These are phyloP conservation scores for Croton setiger DNA, from an alignment of 441 rosid species.

Conservation along the genomic window DNA sequence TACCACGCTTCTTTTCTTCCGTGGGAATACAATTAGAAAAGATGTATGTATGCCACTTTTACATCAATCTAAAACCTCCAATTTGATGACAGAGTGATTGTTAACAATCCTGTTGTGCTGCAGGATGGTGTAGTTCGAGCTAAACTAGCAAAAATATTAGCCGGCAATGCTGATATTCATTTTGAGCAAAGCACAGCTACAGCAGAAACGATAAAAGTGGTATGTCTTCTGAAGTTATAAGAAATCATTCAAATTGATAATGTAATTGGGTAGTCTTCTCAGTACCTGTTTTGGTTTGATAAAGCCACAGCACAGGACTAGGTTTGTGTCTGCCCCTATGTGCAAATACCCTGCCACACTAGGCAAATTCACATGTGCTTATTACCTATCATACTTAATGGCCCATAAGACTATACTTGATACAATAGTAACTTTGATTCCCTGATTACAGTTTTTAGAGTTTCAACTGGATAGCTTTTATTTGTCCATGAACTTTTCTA, in stretches of 20 bases:
- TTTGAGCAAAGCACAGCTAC: constrained; percentile 65
- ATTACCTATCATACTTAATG: neutral
- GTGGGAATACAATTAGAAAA: constrained; percentile 89
- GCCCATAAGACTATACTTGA: neutral
- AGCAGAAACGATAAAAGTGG: constrained; percentile 66
- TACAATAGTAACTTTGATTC: neutral
- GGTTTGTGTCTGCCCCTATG: neutral
- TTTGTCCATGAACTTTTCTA: neutral
- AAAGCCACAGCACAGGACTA: no score
- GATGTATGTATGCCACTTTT: constrained; percentile 46
- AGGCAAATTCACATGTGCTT: neutral
- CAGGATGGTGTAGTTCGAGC: constrained; percentile 87
- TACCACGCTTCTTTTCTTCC: constrained; percentile 77
- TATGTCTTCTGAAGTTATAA: constrained; percentile 29
- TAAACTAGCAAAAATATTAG: constrained; percentile 56
- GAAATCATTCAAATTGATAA: neutral
- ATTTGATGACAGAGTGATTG: constrained; percentile 18
- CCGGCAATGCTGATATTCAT: constrained; percentile 60
- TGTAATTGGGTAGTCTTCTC: neutral
- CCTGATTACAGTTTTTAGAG: neutral
- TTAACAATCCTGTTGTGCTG: constrained; percentile 17
- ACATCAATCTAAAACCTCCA: neutral
- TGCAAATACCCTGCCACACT: neutral
- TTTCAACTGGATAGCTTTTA: neutral
- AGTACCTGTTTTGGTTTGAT: neutral